These are phyloP conservation scores for Russula ochroleuca DNA, from an alignment of 768 basidiomycete genomes.

Conservation along the genomic window DNA sequence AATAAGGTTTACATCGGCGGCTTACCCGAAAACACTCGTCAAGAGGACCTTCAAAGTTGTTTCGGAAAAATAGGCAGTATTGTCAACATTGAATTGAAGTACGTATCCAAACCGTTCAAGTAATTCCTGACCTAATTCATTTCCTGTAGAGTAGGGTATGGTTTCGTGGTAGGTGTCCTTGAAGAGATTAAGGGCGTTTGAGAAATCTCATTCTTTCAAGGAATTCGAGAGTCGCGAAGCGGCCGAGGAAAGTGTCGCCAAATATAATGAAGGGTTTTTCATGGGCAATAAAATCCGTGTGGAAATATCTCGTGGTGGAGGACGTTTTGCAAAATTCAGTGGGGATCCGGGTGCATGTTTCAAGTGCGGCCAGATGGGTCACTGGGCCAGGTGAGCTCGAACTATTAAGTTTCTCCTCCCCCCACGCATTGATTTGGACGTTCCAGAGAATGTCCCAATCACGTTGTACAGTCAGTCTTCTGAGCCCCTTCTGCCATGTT, in stretches of 20 bases:
- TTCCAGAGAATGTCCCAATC: slow-evolving; percentile 68
- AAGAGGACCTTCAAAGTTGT: slow-evolving; percentile 80
- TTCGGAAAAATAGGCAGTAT: slow-evolving; percentile 83
- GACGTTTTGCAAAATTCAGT: slow-evolving; percentile 72
- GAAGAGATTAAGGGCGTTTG: background rate
- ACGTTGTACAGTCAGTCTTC: slow-evolving; percentile 45
- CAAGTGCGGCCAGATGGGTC: slow-evolving; percentile 78
- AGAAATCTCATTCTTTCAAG: slow-evolving; percentile 37
- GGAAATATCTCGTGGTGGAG: slow-evolving; percentile 80
- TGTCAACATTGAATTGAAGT: slow-evolving; percentile 79
- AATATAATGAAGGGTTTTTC: slow-evolving; percentile 85
- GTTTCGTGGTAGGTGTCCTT: slow-evolving; percentile 75
- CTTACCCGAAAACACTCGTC: slow-evolving; percentile 79
- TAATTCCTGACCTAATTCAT: slow-evolving; percentile 21
- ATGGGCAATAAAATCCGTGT: slow-evolving; percentile 93
- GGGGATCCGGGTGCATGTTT: slow-evolving; percentile 88
- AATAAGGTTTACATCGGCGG: slow-evolving; percentile 93
- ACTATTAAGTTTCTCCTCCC: slow-evolving; percentile 2
- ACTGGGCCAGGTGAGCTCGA: slow-evolving; percentile 75
- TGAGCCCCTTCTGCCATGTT: background rate
- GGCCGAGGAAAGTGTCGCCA: slow-evolving; percentile 81
- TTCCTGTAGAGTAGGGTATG: slow-evolving; percentile 68
- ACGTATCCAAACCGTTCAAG: no score
- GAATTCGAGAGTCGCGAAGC: slow-evolving; percentile 80
- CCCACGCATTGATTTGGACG: slow-evolving; percentile 13